These are phyloP conservation scores for Pichia sorboxylosa DNA, from an alignment of 1,139 yeast genomes.

Conservation along the genomic window DNA sequence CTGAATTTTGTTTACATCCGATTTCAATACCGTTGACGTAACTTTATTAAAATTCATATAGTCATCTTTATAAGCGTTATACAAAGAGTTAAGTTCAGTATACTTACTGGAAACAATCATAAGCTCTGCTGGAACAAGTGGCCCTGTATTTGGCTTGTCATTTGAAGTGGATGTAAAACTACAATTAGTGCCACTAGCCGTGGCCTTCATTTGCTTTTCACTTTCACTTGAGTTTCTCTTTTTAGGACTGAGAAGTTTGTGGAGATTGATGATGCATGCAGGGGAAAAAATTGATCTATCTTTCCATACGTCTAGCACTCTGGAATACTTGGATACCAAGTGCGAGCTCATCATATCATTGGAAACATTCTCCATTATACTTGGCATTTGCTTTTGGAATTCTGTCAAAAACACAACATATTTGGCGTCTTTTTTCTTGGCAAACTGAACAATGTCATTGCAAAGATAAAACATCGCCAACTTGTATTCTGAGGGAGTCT, in stretches of 20 bases:
- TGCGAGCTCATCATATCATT: conserved; percentile 9
- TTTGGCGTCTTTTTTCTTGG: conserved; percentile 47
- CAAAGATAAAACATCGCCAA: conserved; percentile 60
- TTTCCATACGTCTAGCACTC: conserved; percentile 67
- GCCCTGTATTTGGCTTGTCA: neutral
- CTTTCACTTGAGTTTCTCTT: neutral
- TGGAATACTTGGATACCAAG: conserved; percentile 37
- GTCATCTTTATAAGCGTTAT: conserved; percentile 4
- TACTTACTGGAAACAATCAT: conserved; percentile 3
- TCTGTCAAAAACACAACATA: conserved; percentile 44
- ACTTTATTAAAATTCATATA: conserved; percentile 5
- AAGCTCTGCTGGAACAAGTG: conserved; percentile 5
- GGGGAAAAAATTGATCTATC: conserved; percentile 44
- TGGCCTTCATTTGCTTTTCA: neutral
- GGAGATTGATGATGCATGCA: conserved; percentile 18
- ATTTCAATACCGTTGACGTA: conserved; percentile 1
- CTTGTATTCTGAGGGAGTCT: conserved; percentile 33
- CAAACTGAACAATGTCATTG: conserved; percentile 78
- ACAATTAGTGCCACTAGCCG: neutral
- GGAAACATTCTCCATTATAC: conserved; percentile 27
- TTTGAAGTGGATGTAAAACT: neutral
- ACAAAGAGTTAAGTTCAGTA: conserved; percentile 3
- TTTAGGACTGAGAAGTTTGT: conserved; percentile 4
- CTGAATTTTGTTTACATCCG: neutral
- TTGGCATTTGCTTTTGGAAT: conserved; percentile 35